Conservation (phyloP, 1,284 basidiomycete genomes). For the Cryptococcus wingfieldii region DNA sequence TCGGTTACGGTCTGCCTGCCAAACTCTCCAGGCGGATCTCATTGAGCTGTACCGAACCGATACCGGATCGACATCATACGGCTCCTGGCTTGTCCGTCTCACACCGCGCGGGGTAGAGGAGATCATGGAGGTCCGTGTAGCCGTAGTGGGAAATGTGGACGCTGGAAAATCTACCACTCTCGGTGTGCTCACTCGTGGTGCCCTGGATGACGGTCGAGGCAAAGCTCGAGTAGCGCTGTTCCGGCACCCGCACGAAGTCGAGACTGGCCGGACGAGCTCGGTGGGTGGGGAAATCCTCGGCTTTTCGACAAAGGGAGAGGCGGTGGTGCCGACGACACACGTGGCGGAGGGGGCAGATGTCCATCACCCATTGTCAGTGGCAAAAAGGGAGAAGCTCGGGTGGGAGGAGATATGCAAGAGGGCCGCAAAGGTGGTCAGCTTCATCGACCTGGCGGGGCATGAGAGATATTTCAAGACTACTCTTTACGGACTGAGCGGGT, state of each 20-base stretch:
- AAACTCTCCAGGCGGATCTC: conserved; percentile 33
- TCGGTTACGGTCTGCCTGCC: conserved; percentile 22
- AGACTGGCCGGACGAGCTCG: conserved; percentile 88
- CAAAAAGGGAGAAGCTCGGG: conserved; percentile 74
- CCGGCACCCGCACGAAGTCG: conserved; percentile 95
- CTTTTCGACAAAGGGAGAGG: conserved; percentile 56
- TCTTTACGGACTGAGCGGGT: conserved; percentile 88
- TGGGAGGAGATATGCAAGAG: conserved; percentile 96
- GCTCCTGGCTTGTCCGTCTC: conserved; percentile 43
- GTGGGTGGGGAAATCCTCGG: conserved; percentile 80
- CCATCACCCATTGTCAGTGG: conserved; percentile 55
- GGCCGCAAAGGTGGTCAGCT: conserved; percentile 89
- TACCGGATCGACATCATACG: conserved; percentile 21
- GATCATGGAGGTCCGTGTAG: conserved; percentile 79
- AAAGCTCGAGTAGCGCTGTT: conserved; percentile 72
- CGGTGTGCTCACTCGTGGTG: conserved; percentile 63
- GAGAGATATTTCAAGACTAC: conserved; percentile 81
- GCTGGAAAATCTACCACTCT: conserved; percentile 91
- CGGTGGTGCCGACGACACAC: conserved; percentile 64
- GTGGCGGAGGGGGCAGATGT: conserved; percentile 60
- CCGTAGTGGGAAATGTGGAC: conserved; percentile 83
- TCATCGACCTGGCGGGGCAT: conserved; percentile 89
- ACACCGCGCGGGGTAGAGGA: conserved; percentile 46
- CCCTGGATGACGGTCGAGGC: conserved; percentile 90
- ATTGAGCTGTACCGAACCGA: conserved; percentile 38